phyloP scores from a whole-genome alignment of 768 basidiomycete genomes.

The Lactarius quietus region DNA sequence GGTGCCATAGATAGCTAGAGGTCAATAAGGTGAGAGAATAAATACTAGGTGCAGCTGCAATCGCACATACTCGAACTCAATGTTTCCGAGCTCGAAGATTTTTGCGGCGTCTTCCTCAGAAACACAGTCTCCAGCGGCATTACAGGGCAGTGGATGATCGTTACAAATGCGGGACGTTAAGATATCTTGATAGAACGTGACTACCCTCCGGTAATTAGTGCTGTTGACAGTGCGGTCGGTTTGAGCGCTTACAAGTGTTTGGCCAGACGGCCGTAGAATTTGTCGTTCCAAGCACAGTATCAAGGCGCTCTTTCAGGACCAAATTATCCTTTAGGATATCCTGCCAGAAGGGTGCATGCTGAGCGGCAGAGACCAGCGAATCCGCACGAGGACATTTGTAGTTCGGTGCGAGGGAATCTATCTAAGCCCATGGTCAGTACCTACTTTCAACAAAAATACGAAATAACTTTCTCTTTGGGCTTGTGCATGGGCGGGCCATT shows the following conservation, averaged over 20 bases:
- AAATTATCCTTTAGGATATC: constrained; percentile 40
- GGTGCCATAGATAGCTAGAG: constrained; percentile 47
- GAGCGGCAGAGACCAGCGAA: constrained; percentile 29
- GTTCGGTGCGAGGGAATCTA: constrained; percentile 43
- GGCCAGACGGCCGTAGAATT: constrained; percentile 37
- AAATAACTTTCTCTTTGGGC: constrained; percentile 36
- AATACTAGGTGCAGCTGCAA: background rate
- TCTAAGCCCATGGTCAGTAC: constrained; percentile 31
- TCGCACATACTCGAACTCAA: constrained; percentile 35
- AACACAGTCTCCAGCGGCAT: constrained; percentile 41
- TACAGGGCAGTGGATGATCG: constrained; percentile 43
- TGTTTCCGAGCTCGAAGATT: constrained; percentile 36
- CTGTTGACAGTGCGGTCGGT: background rate
- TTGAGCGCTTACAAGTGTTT: constrained; percentile 40
- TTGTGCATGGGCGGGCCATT: constrained; percentile 41
- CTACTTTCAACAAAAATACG: background rate
- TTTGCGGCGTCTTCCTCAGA: constrained; percentile 36
- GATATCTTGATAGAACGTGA: constrained; percentile 45
- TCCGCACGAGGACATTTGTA: constrained; percentile 43
- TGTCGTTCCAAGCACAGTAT: constrained; percentile 38
- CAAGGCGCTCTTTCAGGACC: constrained; percentile 37
- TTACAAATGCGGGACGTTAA: constrained; percentile 46
- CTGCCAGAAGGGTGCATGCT: constrained; percentile 44
- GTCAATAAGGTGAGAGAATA: background rate
- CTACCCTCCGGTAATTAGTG: background rate